Evolutionary conservation across 1,284 basidiomycete genomes (phyloP).

Genomic region (Puccinia polysora): DNA sequence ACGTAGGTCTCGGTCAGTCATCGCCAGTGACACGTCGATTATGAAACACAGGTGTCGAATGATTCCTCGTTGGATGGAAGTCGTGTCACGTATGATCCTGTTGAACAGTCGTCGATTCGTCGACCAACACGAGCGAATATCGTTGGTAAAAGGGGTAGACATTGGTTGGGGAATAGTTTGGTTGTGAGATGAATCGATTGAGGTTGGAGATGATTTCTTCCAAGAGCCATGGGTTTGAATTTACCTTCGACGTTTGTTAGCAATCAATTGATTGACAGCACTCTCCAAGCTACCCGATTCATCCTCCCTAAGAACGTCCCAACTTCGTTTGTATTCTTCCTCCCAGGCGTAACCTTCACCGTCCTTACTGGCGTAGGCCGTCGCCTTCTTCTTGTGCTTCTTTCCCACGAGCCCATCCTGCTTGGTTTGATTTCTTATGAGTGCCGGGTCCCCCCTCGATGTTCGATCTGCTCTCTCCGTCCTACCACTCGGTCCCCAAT

Average conservation of each 20-base stretch:
- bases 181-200: too few relatives aligned
- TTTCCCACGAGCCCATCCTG: background rate
- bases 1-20: conserved; percentile 92
- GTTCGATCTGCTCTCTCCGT: background rate
- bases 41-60: conserved; percentile 89
- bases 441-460: background rate
- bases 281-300: conserved; percentile 83
- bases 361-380: conserved; percentile 41
- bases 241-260: conserved; percentile 75
- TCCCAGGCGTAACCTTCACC: conserved; percentile 76
- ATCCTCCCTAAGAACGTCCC: conserved; percentile 96
- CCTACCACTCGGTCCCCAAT: conserved; percentile 12
- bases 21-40: conserved; percentile 81
- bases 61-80: conserved; percentile 86
- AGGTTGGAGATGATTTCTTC: conserved; percentile 1
- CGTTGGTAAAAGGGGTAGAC: conserved; percentile 57
- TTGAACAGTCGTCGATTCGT: background rate
- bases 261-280: conserved; percentile 81
- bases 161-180: too few relatives aligned
- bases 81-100: conserved; percentile 64
- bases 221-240: conserved; percentile 48
- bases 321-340: conserved; percentile 84
- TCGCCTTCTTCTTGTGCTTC: conserved; percentile 39
- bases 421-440: conserved; percentile 17
- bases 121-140: conserved; percentile 5